Evolutionary conservation across 78 protist genomes (phyloP).

Genomic region (Dictyostelium intermedium): DNA sequence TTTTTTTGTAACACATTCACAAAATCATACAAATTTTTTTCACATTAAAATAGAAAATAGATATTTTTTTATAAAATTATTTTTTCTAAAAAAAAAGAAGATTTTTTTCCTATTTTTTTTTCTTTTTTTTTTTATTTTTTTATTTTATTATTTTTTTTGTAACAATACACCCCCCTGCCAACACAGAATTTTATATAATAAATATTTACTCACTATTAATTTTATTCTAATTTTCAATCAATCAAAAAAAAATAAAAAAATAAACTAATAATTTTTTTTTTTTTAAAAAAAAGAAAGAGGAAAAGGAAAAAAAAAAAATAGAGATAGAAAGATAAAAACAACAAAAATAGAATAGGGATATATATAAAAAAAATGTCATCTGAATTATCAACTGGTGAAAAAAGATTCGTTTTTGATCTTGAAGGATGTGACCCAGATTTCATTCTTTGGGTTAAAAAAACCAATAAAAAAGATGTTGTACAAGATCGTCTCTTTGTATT

Average conservation of each 20-base stretch:
- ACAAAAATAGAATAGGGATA: neutral
- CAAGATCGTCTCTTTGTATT: conserved; percentile 77
- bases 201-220: neutral
- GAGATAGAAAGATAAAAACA: neutral
- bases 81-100: neutral
- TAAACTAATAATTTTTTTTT: neutral
- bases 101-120: neutral
- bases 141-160: neutral
- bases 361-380: neutral
- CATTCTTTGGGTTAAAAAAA: conserved; percentile 63
- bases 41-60: neutral
- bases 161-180: neutral
- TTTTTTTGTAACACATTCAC: neutral
- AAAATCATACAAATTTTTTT: neutral
- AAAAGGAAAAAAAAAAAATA: neutral
- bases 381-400: conserved; percentile 66
- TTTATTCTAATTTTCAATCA: neutral
- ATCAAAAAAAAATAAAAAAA: neutral
- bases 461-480: conserved; percentile 67
- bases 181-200: neutral
- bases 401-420: conserved; percentile 56
- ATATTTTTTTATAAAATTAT: neutral
- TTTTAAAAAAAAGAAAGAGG: neutral
- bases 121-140: neutral
- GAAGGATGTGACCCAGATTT: conserved; percentile 76